Percentiles rank a stretch among this genome's conserved stretches.
Conservation (phyloP, 106 monocot genomes). For the Cymbidium sinense region DNA sequence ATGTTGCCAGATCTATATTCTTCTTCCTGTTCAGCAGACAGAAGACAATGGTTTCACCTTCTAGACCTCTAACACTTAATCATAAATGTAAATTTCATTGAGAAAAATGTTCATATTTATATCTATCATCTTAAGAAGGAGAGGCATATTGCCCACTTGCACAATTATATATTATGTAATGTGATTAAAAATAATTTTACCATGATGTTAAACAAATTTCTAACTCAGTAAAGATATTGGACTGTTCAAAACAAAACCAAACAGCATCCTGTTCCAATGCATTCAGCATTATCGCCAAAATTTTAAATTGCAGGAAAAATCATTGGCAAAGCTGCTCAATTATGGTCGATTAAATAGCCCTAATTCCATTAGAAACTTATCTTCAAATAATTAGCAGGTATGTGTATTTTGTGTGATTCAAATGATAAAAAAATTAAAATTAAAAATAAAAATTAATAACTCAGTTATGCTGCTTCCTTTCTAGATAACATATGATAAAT, state of each 20-base stretch:
- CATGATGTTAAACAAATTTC: background rate
- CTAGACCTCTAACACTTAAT: background rate
- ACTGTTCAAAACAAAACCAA: background rate
- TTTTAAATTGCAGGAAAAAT: background rate
- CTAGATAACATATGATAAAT: background rate
- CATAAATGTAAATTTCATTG: background rate
- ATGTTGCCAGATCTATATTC: constrained; percentile 16
- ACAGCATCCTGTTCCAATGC: background rate
- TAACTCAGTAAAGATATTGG: background rate
- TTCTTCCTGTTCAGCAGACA: constrained; percentile 18
- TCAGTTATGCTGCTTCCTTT: background rate
- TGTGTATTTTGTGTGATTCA: too few relatives aligned
- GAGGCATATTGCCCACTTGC: background rate
- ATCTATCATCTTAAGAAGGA: too few relatives aligned
- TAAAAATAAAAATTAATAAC: too few relatives aligned
- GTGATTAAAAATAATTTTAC: background rate
- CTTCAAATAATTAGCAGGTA: background rate
- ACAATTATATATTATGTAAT: background rate
- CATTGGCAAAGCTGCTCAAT: background rate
- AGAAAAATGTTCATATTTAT: background rate
- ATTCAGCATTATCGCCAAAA: background rate
- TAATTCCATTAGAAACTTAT: background rate
- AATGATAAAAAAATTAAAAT: too few relatives aligned
- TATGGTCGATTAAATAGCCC: background rate
- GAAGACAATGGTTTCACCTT: background rate